Evolutionary conservation across 306 rosid genomes (phyloP), one percentile per base, ranked within the genome.

Genomic region (Cicer arietinum): DNA sequence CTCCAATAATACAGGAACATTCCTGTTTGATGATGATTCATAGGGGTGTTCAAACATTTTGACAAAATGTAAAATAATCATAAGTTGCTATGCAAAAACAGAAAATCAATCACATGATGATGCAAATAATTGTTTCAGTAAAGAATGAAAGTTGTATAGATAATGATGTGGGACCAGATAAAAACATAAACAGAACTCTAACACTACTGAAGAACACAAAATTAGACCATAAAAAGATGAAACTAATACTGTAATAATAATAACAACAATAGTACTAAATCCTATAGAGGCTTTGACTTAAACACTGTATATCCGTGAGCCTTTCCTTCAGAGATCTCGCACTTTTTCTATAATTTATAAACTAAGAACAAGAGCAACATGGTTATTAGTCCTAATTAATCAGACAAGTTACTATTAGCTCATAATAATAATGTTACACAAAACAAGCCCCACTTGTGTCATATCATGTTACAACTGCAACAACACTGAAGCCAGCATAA

Each of bases 361-460:
- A 63, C 30, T 62, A 69, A 46, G 45, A 76, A 45, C 30, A 50
- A 10, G 61, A 57, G 47, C 61, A 41, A 3, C 45, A 76, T 10
- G 80, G n/a, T 56, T 48, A 77, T 66, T 62, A 42, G 14, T 35
- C 67, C 30, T 60, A 82, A 48, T 54, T 42, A 69, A 72, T 67
- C 45, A 77, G 79, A 72, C 75, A 84, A 71, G 25, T 22, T 22
- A 22, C 1, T 22, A 58, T 73, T 59, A 62, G 13, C 0, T 7
- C 16, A 3, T 8, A 65, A 20, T 57, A 77, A 58, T 18, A 59
- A 51, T 46, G 54, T 47, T 7, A 69, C 6, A 57, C 7, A 35
- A 46, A 9, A 76, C 10, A 77, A 82, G 83, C 77, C 83, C 85
- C 79, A 74, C 83, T 43, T 64, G 53, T 64, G 85, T 85, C 79